Conservation (phyloP, 2,329 filamentous ascomycete species). For the Colletotrichum shisoi region DNA sequence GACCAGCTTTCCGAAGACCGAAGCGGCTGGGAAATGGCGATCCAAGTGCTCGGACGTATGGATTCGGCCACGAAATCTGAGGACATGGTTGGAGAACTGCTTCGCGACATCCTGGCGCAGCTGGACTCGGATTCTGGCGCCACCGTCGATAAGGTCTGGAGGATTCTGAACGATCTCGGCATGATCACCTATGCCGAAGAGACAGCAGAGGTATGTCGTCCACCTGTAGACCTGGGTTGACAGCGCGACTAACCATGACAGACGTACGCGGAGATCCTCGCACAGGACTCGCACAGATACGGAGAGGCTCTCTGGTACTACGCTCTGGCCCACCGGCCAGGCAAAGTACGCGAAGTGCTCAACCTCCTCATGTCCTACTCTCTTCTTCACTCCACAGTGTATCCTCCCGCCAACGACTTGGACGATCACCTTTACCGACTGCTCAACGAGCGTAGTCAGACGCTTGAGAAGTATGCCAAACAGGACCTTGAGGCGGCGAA, state of each 20-base stretch:
- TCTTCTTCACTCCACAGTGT: constrained; percentile 82
- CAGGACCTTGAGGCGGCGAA: constrained; percentile 83
- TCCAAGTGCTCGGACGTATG: constrained; percentile 82
- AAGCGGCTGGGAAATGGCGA: constrained; percentile 89
- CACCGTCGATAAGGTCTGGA: constrained; percentile 83
- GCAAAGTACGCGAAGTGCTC: constrained; percentile 84
- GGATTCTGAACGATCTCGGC: constrained; percentile 77
- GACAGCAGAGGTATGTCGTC: constrained; percentile 75
- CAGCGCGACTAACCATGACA: constrained; percentile 51
- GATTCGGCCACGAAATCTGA: constrained; percentile 76
- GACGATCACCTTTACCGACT: constrained; percentile 76
- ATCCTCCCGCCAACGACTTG: constrained; percentile 74
- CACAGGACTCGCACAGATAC: constrained; percentile 76
- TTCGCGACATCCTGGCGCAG: constrained; percentile 69
- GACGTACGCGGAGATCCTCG: constrained; percentile 83
- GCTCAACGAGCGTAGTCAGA: constrained; percentile 73
- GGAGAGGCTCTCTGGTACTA: constrained; percentile 92
- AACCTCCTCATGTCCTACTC: constrained; percentile 88
- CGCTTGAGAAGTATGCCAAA: constrained; percentile 74
- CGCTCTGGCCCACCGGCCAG: constrained; percentile 78
- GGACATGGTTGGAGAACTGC: constrained; percentile 75
- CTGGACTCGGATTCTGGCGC: constrained; percentile 71
- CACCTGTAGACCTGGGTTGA: neutral
- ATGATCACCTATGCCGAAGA: constrained; percentile 80
- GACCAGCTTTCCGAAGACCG: constrained; percentile 58